These are phyloP conservation scores for Baudoinia panamericana DNA, from an alignment of 495 filamentous ascomycete genomes.

Conservation along the genomic window DNA sequence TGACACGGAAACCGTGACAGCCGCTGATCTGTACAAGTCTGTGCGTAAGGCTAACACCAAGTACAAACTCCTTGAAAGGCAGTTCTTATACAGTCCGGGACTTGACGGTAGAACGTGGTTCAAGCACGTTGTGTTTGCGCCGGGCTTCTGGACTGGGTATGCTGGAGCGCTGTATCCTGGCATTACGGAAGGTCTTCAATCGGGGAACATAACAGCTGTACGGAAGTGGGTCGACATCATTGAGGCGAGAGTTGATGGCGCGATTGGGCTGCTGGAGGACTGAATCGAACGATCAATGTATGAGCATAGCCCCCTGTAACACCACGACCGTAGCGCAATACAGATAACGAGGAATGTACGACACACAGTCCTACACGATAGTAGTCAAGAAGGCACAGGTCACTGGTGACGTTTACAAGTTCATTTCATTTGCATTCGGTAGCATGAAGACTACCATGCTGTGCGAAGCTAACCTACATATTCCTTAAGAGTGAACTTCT, in stretches of 20 bases:
- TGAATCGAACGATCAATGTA: too few species aligned
- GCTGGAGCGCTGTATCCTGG: conserved; percentile 58
- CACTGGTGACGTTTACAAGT: too few species aligned
- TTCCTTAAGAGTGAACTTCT: too few species aligned
- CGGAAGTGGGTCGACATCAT: conserved; percentile 28
- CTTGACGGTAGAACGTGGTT: conserved; percentile 49
- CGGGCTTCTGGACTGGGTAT: conserved; percentile 83
- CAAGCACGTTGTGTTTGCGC: conserved; percentile 59
- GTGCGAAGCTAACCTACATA: too few species aligned
- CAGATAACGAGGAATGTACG: too few species aligned
- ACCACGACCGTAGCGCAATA: too few species aligned
- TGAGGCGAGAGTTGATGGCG: conserved; percentile 22
- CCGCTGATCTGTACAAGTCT: conserved; percentile 37
- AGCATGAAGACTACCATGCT: too few species aligned
- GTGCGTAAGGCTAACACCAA: conserved; percentile 43
- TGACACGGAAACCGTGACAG: not conserved
- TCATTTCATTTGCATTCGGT: too few species aligned
- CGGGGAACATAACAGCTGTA: conserved; percentile 30
- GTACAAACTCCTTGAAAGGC: conserved; percentile 49
- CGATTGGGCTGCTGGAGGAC: conserved; percentile 9
- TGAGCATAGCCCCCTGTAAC: too few species aligned
- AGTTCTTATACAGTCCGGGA: conserved; percentile 46
- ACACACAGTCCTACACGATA: too few species aligned
- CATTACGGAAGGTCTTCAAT: conserved; percentile 47
- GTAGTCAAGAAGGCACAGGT: too few species aligned